Evolutionary conservation across 2,329 filamentous ascomycete species (phyloP).

Genomic region (Coniochaeta sp.): DNA sequence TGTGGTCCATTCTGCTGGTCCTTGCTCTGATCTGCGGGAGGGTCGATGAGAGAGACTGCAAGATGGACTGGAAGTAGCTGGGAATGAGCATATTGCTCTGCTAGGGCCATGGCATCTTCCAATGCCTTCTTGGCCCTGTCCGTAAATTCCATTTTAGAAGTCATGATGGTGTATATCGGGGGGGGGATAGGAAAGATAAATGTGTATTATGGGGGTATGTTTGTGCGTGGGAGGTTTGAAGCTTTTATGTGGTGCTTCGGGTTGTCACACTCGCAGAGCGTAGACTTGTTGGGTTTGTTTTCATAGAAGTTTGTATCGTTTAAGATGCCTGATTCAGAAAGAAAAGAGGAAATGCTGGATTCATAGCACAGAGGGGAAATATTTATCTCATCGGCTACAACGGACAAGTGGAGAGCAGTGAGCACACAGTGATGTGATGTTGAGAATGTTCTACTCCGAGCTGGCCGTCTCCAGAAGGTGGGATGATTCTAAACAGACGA

Average conservation of each 20-base stretch:
- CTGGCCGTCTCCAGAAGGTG: neutral
- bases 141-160: conserved; percentile 81
- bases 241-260: no score
- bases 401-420: neutral
- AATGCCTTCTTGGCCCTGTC: conserved; percentile 87
- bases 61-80: conserved; percentile 89
- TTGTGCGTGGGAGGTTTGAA: no score
- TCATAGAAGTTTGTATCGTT: neutral
- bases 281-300: neutral
- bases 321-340: neutral
- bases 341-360: neutral
- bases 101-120: conserved; percentile 79
- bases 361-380: neutral
- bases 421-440: neutral
- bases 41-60: conserved; percentile 73
- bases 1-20: conserved; percentile 74
- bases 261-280: conserved; percentile 2
- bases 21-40: conserved; percentile 67
- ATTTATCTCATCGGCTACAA: neutral
- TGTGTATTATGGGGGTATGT: conserved; percentile 6
- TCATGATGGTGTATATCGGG: conserved; percentile 45
- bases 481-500: neutral
- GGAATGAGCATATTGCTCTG: conserved; percentile 83
- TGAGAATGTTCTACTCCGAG: neutral
- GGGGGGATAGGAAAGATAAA: conserved; percentile 2